These are phyloP conservation scores for Mycena belliarum DNA, from an alignment of 768 basidiomycete species.

Conservation along the genomic window DNA sequence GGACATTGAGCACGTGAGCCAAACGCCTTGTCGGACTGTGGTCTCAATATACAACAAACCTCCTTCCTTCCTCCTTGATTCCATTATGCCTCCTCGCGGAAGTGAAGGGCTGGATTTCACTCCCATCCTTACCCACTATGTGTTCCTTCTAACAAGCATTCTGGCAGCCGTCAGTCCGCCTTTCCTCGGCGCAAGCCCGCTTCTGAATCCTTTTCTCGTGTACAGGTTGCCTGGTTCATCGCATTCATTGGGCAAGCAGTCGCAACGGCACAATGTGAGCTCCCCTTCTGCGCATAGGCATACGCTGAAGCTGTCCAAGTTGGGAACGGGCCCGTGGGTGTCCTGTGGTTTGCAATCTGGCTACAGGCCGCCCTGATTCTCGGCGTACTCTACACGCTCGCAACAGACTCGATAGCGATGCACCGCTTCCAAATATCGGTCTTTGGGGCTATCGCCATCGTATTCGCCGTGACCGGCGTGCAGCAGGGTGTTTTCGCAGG, in stretches of 20 bases:
- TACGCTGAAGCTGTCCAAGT: slow-evolving; percentile 24
- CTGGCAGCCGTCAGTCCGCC: slow-evolving; percentile 68
- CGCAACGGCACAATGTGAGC: slow-evolving; percentile 53
- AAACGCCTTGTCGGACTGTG: slow-evolving; percentile 22
- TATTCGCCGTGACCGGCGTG: slow-evolving; percentile 80
- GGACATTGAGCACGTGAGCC: not conserved
- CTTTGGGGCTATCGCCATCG: slow-evolving; percentile 84
- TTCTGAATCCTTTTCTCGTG: slow-evolving; percentile 40
- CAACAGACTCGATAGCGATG: slow-evolving; percentile 89
- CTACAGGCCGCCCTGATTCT: slow-evolving; percentile 72
- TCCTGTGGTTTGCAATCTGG: slow-evolving; percentile 84
- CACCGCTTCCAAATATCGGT: slow-evolving; percentile 89
- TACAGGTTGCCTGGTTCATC: slow-evolving; percentile 69
- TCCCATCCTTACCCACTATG: slow-evolving; percentile 79
- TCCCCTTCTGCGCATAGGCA: not conserved
- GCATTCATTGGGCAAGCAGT: slow-evolving; percentile 79
- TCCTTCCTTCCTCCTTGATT: slow-evolving; percentile 2
- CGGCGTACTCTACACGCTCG: slow-evolving; percentile 74
- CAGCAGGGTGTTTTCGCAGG: slow-evolving; percentile 65
- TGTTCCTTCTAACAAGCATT: slow-evolving; percentile 86
- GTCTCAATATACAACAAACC: slow-evolving; percentile 9
- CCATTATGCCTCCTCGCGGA: slow-evolving; percentile 54
- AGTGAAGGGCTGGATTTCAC: slow-evolving; percentile 80
- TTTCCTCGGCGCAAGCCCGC: not conserved
- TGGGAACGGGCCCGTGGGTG: slow-evolving; percentile 51